phyloP scores from a whole-genome alignment of 1,139 yeast genomes.

The Hansenula sp. region DNA sequence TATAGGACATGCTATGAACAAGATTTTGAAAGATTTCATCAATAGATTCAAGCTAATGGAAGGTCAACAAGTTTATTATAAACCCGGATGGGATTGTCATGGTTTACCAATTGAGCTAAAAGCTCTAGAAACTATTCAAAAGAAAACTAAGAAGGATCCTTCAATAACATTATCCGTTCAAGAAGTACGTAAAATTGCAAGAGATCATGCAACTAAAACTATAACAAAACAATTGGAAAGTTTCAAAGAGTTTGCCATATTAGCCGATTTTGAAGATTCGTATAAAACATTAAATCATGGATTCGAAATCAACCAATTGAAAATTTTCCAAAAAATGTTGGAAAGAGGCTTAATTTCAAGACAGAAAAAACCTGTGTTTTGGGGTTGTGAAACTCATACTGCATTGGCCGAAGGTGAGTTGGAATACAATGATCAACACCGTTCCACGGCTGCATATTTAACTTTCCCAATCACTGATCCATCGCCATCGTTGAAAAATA shows the following conservation, averaged over 20 bases:
- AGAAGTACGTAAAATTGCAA: conserved; percentile 62
- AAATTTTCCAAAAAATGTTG: conserved; percentile 64
- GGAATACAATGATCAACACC: conserved; percentile 75
- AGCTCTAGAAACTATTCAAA: conserved; percentile 52
- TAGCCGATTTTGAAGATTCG: conserved; percentile 75
- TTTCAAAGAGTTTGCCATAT: conserved; percentile 68
- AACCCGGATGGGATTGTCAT: conserved; percentile 99
- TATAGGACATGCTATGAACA: conserved; percentile 91
- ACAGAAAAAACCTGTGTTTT: conserved; percentile 91
- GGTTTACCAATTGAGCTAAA: conserved; percentile 94
- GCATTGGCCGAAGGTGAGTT: conserved; percentile 97
- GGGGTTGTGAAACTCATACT: conserved; percentile 94
- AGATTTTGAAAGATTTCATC: conserved; percentile 81
- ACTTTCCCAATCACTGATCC: conserved; percentile 52
- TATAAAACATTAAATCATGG: conserved; percentile 70
- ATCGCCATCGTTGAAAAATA: conserved; percentile 13
- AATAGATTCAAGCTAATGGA: conserved; percentile 64
- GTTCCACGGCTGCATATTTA: conserved; percentile 67
- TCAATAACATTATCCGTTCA: conserved; percentile 33
- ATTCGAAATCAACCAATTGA: conserved; percentile 73
- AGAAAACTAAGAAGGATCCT: conserved; percentile 31
- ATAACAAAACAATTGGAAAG: conserved; percentile 58
- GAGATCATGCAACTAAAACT: conserved; percentile 63
- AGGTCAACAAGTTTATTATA: conserved; percentile 62
- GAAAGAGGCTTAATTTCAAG: conserved; percentile 68